Evolutionary conservation across 1,284 basidiomycete genomes (phyloP).

Genomic region (Ganoderma resinaceum): DNA sequence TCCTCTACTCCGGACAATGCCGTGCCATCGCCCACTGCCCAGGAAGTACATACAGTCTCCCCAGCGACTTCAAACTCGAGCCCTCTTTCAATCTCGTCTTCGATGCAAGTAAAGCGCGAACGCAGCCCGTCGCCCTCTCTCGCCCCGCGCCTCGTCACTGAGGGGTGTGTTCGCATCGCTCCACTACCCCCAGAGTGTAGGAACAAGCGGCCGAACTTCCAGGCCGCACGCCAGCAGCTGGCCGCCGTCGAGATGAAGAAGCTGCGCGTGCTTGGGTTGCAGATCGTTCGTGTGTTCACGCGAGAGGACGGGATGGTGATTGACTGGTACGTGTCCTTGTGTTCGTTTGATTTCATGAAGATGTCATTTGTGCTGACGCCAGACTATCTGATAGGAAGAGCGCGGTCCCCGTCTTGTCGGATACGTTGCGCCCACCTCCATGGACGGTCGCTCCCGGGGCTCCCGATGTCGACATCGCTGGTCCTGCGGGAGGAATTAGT

Average conservation of each 20-base stretch:
- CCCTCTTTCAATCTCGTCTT: not conserved
- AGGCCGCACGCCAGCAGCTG: constrained; percentile 31
- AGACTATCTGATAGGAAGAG: constrained; percentile 26
- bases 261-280: constrained; percentile 29
- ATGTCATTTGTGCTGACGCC: not conserved
- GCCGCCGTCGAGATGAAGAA: constrained; percentile 27
- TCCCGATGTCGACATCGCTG: not conserved
- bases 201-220: constrained; percentile 24
- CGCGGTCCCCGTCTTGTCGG: constrained; percentile 31
- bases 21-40: not conserved
- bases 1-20: not conserved
- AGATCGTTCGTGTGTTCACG: constrained; percentile 30
- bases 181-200: constrained; percentile 35
- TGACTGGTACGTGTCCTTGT: constrained; percentile 37
- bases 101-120: constrained; percentile 35
- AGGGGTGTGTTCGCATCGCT: constrained; percentile 35
- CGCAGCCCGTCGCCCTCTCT: constrained; percentile 35
- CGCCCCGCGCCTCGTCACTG: constrained; percentile 26
- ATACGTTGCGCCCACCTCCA: constrained; percentile 26
- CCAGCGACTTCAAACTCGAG: not conserved
- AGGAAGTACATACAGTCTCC: not conserved
- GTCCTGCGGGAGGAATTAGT: not conserved
- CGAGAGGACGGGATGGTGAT: constrained; percentile 43
- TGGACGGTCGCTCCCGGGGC: not conserved
- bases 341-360: not conserved